phyloP scores from a whole-genome alignment of 306 rosid species.

The barrel medic (Medicago truncatula) region DNA sequence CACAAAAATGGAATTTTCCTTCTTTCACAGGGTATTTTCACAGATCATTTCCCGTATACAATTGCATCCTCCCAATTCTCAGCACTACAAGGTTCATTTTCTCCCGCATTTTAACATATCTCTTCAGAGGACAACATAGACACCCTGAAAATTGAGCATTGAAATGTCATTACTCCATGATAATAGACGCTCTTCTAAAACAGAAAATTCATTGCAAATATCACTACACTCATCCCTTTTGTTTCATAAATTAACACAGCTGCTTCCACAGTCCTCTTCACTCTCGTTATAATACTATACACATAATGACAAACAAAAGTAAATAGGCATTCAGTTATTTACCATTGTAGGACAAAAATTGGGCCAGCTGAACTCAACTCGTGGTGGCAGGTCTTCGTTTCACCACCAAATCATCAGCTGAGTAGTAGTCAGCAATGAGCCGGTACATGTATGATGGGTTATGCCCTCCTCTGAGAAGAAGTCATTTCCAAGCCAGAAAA shows the following conservation, averaged over 20 bases:
- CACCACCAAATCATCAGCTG: conserved; percentile 94
- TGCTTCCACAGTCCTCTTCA: conserved; percentile 28
- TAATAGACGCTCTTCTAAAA: conserved; percentile 1
- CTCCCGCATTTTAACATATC: conserved; percentile 21
- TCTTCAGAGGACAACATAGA: conserved; percentile 35
- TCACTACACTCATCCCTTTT: conserved; percentile 2
- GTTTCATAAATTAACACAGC: conserved; percentile 17
- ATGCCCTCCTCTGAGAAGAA: conserved; percentile 87
- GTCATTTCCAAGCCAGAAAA: conserved; percentile 38
- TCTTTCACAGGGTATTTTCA: conserved; percentile 15
- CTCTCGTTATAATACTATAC: conserved; percentile 3
- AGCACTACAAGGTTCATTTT: conserved; percentile 23
- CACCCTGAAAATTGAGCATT: conserved; percentile 44
- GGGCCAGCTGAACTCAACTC: conserved; percentile 53
- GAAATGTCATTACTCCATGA: conserved; percentile 31
- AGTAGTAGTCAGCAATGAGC: conserved; percentile 93
- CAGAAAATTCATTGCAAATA: conserved; percentile 29
- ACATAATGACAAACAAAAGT: background rate
- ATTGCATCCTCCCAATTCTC: conserved; percentile 36
- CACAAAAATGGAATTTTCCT: conserved; percentile 43
- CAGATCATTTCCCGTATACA: background rate
- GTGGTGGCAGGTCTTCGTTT: conserved; percentile 62
- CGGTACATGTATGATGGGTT: conserved; percentile 96
- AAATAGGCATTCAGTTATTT: conserved; percentile 33
- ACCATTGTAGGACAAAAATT: conserved; percentile 47